Conservation (phyloP, 1,284 basidiomycete genomes). For the Cutaneotrichosporon cyanovorans region DNA sequence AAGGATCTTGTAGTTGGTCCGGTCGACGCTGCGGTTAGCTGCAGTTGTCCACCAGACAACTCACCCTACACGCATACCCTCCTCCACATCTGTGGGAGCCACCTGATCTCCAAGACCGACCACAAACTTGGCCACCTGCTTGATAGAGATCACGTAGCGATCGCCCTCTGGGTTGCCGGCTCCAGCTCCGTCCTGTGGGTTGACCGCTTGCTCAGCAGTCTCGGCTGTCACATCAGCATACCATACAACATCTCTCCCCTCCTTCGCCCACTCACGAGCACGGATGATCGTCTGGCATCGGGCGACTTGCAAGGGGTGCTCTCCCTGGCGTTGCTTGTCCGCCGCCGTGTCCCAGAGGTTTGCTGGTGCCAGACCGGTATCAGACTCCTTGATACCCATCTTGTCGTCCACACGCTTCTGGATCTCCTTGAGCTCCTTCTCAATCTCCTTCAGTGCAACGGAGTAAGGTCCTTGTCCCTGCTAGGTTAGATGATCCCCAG, state of each 20-base stretch:
- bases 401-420: slow-evolving; percentile 97
- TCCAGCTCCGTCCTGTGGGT: slow-evolving; percentile 45
- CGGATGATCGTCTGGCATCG: slow-evolving; percentile 98
- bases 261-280: slow-evolving; percentile 48
- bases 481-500: not conserved
- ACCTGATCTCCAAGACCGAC: slow-evolving; percentile 94
- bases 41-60: slow-evolving; percentile 26
- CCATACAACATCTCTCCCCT: not conserved
- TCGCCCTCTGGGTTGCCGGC: slow-evolving; percentile 66
- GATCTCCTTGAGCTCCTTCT: slow-evolving; percentile 88
- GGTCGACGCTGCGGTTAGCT: slow-evolving; percentile 35
- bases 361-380: slow-evolving; percentile 92
- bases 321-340: slow-evolving; percentile 70
- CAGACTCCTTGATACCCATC: slow-evolving; percentile 96
- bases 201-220: slow-evolving; percentile 49
- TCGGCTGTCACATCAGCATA: slow-evolving; percentile 44
- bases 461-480: slow-evolving; percentile 99
- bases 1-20: slow-evolving; percentile 95
- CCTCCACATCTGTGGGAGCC: slow-evolving; percentile 96
- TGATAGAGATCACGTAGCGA: slow-evolving; percentile 99
- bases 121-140: slow-evolving; percentile 99
- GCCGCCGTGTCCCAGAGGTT: slow-evolving; percentile 93
- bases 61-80: slow-evolving; percentile 99
- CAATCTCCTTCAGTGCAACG: slow-evolving; percentile 75
- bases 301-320: slow-evolving; percentile 93